Conservation (phyloP, 1,139 yeast genomes). For the Hanseniaspora uvarum region DNA sequence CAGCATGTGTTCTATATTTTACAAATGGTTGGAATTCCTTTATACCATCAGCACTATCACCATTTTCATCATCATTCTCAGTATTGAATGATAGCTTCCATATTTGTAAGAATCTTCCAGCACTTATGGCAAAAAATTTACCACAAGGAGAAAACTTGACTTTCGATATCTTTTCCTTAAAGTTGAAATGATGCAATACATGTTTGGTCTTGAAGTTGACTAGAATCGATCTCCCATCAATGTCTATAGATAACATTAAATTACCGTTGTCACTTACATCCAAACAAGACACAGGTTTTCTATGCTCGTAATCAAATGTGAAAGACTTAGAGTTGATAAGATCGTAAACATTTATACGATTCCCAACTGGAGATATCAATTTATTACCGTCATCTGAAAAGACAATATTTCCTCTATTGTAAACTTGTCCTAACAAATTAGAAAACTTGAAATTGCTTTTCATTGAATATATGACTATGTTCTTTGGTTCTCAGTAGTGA, state of each 20-base stretch:
- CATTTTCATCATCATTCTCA: conserved; percentile 53
- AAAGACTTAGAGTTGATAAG: conserved; percentile 72
- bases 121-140: conserved; percentile 71
- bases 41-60: conserved; percentile 17
- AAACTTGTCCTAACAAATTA: conserved; percentile 86
- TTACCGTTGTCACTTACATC: conserved; percentile 80
- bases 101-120: conserved; percentile 73
- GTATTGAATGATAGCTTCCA: conserved; percentile 55
- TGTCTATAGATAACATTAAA: conserved; percentile 73
- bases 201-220: conserved; percentile 76
- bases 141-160: conserved; percentile 87
- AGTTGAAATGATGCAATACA: conserved; percentile 91
- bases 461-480: conserved; percentile 29
- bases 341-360: conserved; percentile 82
- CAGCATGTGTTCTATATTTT: conserved; percentile 80
- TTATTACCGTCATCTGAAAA: conserved; percentile 80
- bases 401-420: conserved; percentile 79
- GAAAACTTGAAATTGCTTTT: conserved; percentile 61
- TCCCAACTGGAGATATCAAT: conserved; percentile 86
- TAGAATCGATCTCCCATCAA: conserved; percentile 84
- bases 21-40: conserved; percentile 94
- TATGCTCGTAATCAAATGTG: conserved; percentile 86
- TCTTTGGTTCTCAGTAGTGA: neutral
- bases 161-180: conserved; percentile 66
- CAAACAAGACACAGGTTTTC: conserved; percentile 68